Evolutionary conservation across 495 filamentous ascomycete species (phyloP).

Genomic region (Xylaria telfairii): DNA sequence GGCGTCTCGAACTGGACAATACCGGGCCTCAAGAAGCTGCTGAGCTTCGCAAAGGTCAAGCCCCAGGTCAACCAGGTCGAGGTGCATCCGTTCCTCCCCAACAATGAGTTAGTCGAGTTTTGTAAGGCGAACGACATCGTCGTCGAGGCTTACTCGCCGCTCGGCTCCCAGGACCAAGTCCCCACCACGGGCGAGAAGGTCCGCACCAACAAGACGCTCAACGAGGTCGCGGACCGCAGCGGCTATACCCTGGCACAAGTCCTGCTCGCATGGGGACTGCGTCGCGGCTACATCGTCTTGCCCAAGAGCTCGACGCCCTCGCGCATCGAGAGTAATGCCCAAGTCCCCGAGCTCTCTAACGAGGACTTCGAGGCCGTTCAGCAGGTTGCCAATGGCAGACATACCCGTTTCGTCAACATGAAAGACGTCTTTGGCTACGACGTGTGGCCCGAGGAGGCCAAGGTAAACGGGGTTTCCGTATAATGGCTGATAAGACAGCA

Average conservation of each 20-base stretch:
- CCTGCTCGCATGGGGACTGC: conserved; percentile 53
- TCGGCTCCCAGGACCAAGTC: conserved; percentile 65
- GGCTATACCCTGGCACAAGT: conserved; percentile 54
- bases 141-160: conserved; percentile 71
- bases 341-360: conserved; percentile 49
- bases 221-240: conserved; percentile 47
- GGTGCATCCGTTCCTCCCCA: conserved; percentile 58
- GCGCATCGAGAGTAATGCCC: conserved; percentile 62
- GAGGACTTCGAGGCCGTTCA: conserved; percentile 51
- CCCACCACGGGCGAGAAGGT: conserved; percentile 54
- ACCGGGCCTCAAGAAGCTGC: conserved; percentile 47
- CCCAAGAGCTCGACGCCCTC: conserved; percentile 69
- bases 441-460: conserved; percentile 55
- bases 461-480: conserved; percentile 52
- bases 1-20: conserved; percentile 60
- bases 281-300: conserved; percentile 51
- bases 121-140: conserved; percentile 66
- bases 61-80: conserved; percentile 59
- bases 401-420: conserved; percentile 80
- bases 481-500: conserved; percentile 5
- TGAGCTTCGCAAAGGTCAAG: conserved; percentile 49
- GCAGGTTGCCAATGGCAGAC: conserved; percentile 52
- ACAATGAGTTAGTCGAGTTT: conserved; percentile 59
- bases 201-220: conserved; percentile 46
- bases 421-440: conserved; percentile 68